phyloP scores from a whole-genome alignment of 495 filamentous ascomycete genomes.

The Patellaria atrata region DNA sequence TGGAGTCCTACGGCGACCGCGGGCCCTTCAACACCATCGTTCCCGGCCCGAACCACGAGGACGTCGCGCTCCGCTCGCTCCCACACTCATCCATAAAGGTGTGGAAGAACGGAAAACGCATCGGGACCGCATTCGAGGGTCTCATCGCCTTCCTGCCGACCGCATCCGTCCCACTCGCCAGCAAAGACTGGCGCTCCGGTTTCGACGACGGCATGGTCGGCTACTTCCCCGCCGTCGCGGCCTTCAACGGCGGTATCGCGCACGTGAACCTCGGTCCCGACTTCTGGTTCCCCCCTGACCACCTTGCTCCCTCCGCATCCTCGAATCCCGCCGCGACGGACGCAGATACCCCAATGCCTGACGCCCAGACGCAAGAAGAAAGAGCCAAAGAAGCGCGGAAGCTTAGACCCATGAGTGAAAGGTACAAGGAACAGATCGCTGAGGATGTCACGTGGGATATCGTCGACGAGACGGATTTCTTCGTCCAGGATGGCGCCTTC shows the following conservation, averaged over 20 bases:
- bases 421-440: constrained; percentile 87
- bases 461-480: constrained; percentile 78
- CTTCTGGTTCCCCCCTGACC: constrained; percentile 76
- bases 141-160: constrained; percentile 87
- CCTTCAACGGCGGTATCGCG: constrained; percentile 79
- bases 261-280: constrained; percentile 82
- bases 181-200: constrained; percentile 63
- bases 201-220: constrained; percentile 89
- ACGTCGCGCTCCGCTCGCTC: constrained; percentile 61
- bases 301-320: constrained; percentile 17
- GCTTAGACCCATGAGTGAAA: constrained; percentile 52
- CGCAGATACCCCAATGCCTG: constrained; percentile 35
- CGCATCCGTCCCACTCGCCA: constrained; percentile 59
- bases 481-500: constrained; percentile 47
- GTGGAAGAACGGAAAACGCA: constrained; percentile 77
- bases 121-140: constrained; percentile 80
- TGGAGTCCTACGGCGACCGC: constrained; percentile 75
- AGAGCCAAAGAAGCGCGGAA: constrained; percentile 19
- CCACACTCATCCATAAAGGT: constrained; percentile 75
- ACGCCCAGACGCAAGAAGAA: constrained; percentile 6
- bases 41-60: constrained; percentile 57
- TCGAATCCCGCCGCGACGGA: constrained; percentile 26
- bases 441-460: constrained; percentile 90
- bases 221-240: constrained; percentile 87
- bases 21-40: constrained; percentile 29